Conservation (phyloP, 441 rosid genomes). For the Jatropha podagrica region DNA sequence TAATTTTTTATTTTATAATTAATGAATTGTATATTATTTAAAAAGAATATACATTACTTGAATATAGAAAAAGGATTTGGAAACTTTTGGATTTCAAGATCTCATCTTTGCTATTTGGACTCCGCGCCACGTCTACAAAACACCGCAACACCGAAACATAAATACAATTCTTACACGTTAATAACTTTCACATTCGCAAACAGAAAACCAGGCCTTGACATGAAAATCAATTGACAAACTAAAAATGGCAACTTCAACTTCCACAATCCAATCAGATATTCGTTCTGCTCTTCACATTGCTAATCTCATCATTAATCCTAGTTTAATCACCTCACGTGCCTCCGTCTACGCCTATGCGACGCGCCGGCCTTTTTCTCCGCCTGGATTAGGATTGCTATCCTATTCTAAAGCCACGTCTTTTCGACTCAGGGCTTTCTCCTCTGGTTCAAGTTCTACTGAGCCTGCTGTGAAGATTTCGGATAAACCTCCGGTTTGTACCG, state of each 20-base stretch:
- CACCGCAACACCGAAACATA: too few relatives aligned
- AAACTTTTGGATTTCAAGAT: too few relatives aligned
- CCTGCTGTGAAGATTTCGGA: conserved; percentile 34
- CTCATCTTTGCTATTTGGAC: too few relatives aligned
- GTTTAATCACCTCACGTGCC: conserved; percentile 19
- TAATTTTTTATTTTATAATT: too few relatives aligned
- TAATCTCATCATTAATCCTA: conserved; percentile 27
- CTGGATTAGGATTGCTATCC: background rate
- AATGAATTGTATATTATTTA: too few relatives aligned
- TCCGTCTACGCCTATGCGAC: conserved; percentile 3
- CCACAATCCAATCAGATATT: conserved; percentile 44
- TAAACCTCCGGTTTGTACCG: conserved; percentile 80
- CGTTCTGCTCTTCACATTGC: conserved; percentile 50
- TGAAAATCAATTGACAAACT: too few relatives aligned
- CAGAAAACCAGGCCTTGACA: too few relatives aligned
- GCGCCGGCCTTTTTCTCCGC: conserved; percentile 21
- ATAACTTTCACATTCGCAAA: too few relatives aligned
- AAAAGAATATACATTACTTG: too few relatives aligned
- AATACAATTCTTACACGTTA: too few relatives aligned
- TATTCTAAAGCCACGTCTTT: conserved; percentile 17
- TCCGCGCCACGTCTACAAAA: too few relatives aligned
- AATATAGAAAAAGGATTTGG: too few relatives aligned
- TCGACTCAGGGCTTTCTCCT: conserved; percentile 52
- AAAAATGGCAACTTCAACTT: conserved; percentile 4
- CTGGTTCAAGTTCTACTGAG: conserved; percentile 30